Base-by-base conservation (phyloP, 2,329 filamentous ascomycete species). In the Ophiosphaerella korrae region DNA sequence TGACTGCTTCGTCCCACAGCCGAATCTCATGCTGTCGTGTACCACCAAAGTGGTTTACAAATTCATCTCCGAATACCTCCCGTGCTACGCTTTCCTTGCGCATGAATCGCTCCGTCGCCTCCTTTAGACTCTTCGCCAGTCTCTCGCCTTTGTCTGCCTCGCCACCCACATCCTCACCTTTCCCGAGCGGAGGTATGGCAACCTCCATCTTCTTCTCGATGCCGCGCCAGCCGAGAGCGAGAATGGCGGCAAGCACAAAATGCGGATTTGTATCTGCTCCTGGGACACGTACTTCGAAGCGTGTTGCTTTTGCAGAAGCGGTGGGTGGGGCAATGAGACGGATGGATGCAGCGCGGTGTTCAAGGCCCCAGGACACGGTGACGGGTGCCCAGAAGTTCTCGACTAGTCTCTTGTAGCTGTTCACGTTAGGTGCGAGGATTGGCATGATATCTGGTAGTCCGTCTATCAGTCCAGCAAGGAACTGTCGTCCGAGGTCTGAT, bases 341-440 rank as follows among this genome's bases (percentile, higher is more conserved):
- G 59, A 99, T 88, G 0, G 90, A 95, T 0, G 94, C 93, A 5
- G 92, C 92, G 54, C 94, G 90, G 73, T 99, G 93, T 75, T 97
- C 94, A 5, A 97, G 78, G 1, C 94, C 94, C 94, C 94, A 99
- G 0, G 91, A 96, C 0, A 97, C 94, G 0, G 93, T 97, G 5
- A 99, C 94, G 0, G 94, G 94, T 0, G 94, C 94, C 94, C 94
- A 99, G 77, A 97, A 97, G 77, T 97, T 97, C 79, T 99, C 94
- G 2, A 99, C 94, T 0, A 99, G 83, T 3, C 94, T 88, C 78
- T 99, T 99, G 81, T 99, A 99, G 55, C 90, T 96, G 81, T 99
- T 99, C 68, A 99, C 84, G 1, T 91, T 99, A 0, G 94, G 94
- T 1, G 93, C 94, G 11, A 99, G 81, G 51, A 97, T 80, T 1